Evolutionary conservation across 306 rosid genomes (phyloP).

Genomic region (Neltuma alba): DNA sequence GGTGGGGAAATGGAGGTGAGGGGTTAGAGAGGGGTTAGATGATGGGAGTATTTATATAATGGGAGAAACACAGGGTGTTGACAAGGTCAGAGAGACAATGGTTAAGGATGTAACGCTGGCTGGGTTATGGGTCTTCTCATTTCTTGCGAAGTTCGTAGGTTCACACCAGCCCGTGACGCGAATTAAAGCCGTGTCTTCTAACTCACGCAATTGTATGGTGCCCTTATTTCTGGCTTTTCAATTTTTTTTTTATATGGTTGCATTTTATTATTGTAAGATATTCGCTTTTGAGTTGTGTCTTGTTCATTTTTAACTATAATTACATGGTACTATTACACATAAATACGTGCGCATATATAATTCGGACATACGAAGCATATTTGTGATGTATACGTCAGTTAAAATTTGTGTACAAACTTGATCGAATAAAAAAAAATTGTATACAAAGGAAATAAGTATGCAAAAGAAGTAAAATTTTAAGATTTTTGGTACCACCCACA

Average conservation of each 20-base stretch:
- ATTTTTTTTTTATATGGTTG: no score
- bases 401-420: not conserved
- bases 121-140: not conserved
- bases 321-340: no score
- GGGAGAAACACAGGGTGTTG: not conserved
- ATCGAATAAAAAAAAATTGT: no score
- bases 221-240: no score
- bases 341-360: no score
- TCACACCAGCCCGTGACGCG: not conserved
- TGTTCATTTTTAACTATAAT: no score
- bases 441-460: no score
- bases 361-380: no score
- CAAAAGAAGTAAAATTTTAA: no score
- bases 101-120: not conserved
- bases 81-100: slow-evolving; percentile 31
- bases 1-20: not conserved
- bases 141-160: not conserved
- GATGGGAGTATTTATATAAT: not conserved
- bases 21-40: not conserved
- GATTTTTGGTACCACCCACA: not conserved
- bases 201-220: not conserved
- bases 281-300: no score
- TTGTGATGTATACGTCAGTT: no score
- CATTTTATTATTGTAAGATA: no score
- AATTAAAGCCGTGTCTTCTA: not conserved